Conservation (phyloP, 306 rosid genomes). For the Dicorynia guianensis region DNA sequence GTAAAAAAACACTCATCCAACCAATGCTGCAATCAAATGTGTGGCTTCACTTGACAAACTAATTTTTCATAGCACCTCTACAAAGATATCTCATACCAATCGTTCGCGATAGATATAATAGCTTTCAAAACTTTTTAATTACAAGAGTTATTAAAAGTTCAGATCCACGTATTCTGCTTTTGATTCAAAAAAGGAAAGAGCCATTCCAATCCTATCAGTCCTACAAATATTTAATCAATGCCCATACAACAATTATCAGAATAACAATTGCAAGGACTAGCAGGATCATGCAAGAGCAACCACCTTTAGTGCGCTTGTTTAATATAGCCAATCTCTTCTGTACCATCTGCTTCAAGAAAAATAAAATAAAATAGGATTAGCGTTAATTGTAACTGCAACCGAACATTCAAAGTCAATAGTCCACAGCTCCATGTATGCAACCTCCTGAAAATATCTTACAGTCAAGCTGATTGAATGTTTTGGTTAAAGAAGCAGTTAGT, state of each 20-base stretch:
- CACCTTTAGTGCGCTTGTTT: conserved; percentile 49
- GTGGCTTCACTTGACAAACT: neutral
- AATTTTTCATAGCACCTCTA: neutral
- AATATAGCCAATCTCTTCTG: conserved; percentile 42
- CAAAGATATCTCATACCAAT: neutral
- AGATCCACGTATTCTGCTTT: neutral
- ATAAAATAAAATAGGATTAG: neutral
- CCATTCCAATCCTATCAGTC: neutral
- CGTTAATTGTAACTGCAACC: neutral
- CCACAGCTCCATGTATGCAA: neutral
- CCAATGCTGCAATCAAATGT: neutral
- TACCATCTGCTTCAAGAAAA: conserved; percentile 42
- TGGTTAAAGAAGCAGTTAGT: neutral
- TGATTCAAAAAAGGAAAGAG: neutral
- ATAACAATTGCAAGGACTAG: conserved; percentile 34
- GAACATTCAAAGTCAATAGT: neutral
- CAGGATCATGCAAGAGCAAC: conserved; percentile 48
- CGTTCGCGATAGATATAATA: neutral
- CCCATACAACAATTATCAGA: conserved; percentile 39
- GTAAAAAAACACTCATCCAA: neutral
- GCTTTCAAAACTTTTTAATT: neutral
- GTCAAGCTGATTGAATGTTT: neutral
- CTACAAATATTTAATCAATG: conserved; percentile 42
- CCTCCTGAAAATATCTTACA: neutral
- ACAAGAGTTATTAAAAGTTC: neutral